Conservation (phyloP, 345 rosid genomes). For the Citrus unshiu region DNA sequence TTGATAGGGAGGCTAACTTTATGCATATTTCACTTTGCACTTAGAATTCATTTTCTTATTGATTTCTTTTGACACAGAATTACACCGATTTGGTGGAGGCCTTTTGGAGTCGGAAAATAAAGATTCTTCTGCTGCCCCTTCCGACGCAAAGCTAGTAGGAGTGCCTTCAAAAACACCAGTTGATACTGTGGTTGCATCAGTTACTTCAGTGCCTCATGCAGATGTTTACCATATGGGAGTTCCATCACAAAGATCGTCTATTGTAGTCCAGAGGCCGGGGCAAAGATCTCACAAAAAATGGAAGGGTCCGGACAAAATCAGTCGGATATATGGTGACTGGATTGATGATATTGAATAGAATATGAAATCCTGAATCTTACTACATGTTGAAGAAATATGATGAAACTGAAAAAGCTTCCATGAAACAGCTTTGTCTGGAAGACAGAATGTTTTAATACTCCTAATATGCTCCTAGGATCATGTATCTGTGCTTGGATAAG, state of each 20-base stretch:
- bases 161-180: slow-evolving; percentile 47
- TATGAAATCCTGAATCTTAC: not conserved
- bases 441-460: slow-evolving; percentile 1
- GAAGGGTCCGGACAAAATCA: slow-evolving; percentile 96
- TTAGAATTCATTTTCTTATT: not conserved
- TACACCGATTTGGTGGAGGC: slow-evolving; percentile 87
- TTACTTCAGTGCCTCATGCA: slow-evolving; percentile 48
- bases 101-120: slow-evolving; percentile 56
- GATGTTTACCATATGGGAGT: slow-evolving; percentile 62
- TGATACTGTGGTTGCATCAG: slow-evolving; percentile 43
- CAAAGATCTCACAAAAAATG: slow-evolving; percentile 86
- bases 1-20: not conserved
- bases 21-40: slow-evolving; percentile 1
- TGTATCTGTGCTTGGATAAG: slow-evolving; percentile 15
- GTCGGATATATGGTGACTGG: slow-evolving; percentile 99
- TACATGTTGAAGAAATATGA: slow-evolving; percentile 1
- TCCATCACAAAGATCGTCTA: slow-evolving; percentile 69
- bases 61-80: slow-evolving; percentile 44
- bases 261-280: slow-evolving; percentile 67
- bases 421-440: slow-evolving; percentile 3
- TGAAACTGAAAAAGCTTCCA: slow-evolving; percentile 1
- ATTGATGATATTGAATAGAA: slow-evolving; percentile 78
- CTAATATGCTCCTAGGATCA: not conserved
- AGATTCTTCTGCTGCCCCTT: slow-evolving; percentile 48
- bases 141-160: slow-evolving; percentile 62